Percentiles rank a stretch among this genome's conserved stretches.
Conservation (phyloP, 768 basidiomycete genomes). For the Rhodocollybia butyracea region DNA sequence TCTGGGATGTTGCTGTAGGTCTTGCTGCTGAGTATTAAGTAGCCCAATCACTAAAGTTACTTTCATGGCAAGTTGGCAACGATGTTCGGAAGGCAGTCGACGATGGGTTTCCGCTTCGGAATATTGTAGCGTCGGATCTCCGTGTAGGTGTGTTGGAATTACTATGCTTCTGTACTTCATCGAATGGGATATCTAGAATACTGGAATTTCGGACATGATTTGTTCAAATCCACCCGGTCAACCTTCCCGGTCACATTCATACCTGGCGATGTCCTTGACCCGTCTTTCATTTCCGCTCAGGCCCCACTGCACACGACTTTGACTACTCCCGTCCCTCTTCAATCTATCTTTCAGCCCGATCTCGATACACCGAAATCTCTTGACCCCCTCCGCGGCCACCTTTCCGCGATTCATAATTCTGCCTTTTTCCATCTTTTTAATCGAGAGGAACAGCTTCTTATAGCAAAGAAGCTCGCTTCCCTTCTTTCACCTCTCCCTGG, state of each 20-base stretch:
- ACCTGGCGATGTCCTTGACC: constrained; percentile 40
- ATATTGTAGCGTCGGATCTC: constrained; percentile 21
- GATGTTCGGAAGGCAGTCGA: constrained; percentile 20
- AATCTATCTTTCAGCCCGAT: constrained; percentile 27
- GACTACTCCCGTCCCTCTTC: constrained; percentile 11
- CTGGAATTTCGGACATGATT: constrained; percentile 44
- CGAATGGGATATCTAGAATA: constrained; percentile 27
- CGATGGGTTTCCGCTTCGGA: constrained; percentile 22
- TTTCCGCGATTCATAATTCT: constrained; percentile 38
- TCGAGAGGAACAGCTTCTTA: constrained; percentile 27
- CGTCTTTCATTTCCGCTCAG: constrained; percentile 25
- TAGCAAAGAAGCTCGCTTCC: constrained; percentile 28
- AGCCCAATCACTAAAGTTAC: neutral
- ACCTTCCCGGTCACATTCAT: constrained; percentile 42
- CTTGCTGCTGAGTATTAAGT: neutral
- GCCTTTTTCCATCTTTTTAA: constrained; percentile 42
- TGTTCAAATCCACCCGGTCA: constrained; percentile 37
- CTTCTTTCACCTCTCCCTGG: constrained; percentile 31
- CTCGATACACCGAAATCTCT: constrained; percentile 17
- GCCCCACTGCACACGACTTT: constrained; percentile 14
- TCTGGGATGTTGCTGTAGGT: constrained; percentile 23
- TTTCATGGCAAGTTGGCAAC: constrained; percentile 16
- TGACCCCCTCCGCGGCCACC: constrained; percentile 35
- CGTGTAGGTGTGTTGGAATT: constrained; percentile 11
- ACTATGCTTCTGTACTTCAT: neutral